Percentiles rank a stretch among this genome's conserved stretches.
Conservation (phyloP, 768 basidiomycete species). For the Macrolepiota dolichaula region DNA sequence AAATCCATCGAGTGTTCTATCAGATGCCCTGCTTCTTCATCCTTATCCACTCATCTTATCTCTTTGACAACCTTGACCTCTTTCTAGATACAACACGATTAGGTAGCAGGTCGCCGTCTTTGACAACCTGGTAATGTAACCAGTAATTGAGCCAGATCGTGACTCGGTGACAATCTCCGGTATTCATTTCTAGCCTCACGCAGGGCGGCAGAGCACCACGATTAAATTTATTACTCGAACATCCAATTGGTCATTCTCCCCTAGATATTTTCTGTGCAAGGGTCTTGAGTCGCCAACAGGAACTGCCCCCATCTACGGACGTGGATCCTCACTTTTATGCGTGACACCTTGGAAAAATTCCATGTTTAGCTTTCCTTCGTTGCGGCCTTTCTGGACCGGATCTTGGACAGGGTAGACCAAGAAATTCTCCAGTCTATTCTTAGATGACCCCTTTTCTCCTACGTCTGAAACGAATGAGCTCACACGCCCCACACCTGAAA, state of each 20-base stretch:
- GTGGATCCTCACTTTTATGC: not conserved
- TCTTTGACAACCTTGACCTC: not conserved
- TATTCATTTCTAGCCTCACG: not conserved
- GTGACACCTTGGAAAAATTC: not conserved
- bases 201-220: not conserved
- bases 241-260: too few species aligned
- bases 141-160: not conserved
- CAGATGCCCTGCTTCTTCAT: not conserved
- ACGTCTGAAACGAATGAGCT: not conserved
- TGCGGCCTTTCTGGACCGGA: not conserved
- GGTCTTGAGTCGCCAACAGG: not conserved
- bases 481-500: not conserved
- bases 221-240: not conserved
- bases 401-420: not conserved
- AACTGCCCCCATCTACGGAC: not conserved
- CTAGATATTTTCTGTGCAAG: too few species aligned
- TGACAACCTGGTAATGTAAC: not conserved
- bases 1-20: not conserved
- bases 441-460: not conserved
- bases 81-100: not conserved
- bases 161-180: not conserved
- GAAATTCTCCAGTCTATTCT: not conserved
- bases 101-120: not conserved
- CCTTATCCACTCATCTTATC: conserved; percentile 9
- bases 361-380: not conserved